Conservation (phyloP, 352 stramenopile genomes). For the Globisporangium orthogonon region DNA sequence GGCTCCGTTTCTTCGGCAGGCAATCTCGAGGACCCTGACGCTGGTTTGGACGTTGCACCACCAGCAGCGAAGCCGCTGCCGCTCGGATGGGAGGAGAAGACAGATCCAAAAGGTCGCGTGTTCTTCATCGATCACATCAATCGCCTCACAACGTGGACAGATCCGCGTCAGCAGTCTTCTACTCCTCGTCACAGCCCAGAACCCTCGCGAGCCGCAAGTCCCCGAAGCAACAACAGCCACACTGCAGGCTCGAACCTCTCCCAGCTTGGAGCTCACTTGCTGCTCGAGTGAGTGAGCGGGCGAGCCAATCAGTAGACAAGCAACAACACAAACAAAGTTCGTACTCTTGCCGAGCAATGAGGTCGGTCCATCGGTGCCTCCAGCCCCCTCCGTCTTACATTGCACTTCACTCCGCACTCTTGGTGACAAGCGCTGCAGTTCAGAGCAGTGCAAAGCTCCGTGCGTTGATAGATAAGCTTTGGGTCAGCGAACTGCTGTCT, state of each 20-base stretch:
- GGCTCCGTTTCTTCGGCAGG: not conserved
- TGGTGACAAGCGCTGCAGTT: no score
- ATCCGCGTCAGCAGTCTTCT: slow-evolving; percentile 22
- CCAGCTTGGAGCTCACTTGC: slow-evolving; percentile 5
- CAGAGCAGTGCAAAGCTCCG: no score
- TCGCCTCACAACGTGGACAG: slow-evolving; percentile 61
- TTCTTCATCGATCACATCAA: slow-evolving; percentile 81
- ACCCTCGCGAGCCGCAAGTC: slow-evolving; percentile 5
- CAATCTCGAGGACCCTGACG: slow-evolving; percentile 3
- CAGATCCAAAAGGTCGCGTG: slow-evolving; percentile 49
- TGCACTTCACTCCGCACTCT: no score
- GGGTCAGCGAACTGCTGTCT: not conserved
- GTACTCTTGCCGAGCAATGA: not conserved
- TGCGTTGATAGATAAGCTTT: not conserved
- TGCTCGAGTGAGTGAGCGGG: slow-evolving; percentile 7
- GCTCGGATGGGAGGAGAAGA: slow-evolving; percentile 65
- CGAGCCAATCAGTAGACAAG: not conserved
- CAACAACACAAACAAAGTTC: not conserved
- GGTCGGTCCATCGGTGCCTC: no score
- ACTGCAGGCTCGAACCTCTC: slow-evolving; percentile 11
- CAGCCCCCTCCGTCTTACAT: no score
- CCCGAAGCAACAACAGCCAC: slow-evolving; percentile 3
- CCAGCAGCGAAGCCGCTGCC: slow-evolving; percentile 26
- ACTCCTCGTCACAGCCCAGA: not conserved
- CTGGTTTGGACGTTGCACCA: not conserved